Conservation (phyloP, 306 rosid genomes). For the Vicia faba region DNA sequence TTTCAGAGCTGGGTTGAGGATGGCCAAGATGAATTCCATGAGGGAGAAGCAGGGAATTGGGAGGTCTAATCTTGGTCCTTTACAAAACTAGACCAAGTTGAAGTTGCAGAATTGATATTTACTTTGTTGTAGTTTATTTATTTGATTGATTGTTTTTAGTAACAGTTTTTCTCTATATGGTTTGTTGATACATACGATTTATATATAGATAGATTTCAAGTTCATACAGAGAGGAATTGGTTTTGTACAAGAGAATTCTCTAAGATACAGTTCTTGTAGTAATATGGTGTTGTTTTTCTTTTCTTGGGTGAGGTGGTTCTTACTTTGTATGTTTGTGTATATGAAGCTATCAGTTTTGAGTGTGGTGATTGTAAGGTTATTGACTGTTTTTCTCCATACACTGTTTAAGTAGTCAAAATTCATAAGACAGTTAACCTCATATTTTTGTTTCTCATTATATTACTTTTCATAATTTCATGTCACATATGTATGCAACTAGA, state of each 20-base stretch:
- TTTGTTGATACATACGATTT: conserved; percentile 24
- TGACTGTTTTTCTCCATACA: conserved; percentile 23
- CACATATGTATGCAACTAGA: background rate
- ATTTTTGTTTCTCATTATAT: background rate
- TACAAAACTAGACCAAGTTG: conserved; percentile 30
- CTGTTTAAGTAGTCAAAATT: background rate
- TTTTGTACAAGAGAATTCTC: conserved; percentile 25
- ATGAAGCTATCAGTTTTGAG: conserved; percentile 30
- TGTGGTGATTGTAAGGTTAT: conserved; percentile 17
- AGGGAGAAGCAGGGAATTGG: conserved; percentile 54
- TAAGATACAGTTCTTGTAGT: conserved; percentile 22
- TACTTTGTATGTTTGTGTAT: conserved; percentile 8
- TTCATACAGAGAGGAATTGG: conserved; percentile 33
- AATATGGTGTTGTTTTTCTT: conserved; percentile 11
- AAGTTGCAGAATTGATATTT: conserved; percentile 9
- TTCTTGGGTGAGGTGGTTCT: conserved; percentile 6
- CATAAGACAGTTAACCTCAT: background rate
- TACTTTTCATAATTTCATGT: conserved; percentile 7
- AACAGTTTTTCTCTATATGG: background rate
- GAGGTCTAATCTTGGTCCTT: conserved; percentile 66
- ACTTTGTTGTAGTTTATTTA: background rate
- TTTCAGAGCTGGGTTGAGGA: conserved; percentile 74
- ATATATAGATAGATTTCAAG: conserved; percentile 34
- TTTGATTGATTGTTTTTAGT: background rate
- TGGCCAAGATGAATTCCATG: conserved; percentile 79